Evolutionary conservation across 2,329 filamentous ascomycete species (phyloP).

Genomic region (Aureobasidium sp.): DNA sequence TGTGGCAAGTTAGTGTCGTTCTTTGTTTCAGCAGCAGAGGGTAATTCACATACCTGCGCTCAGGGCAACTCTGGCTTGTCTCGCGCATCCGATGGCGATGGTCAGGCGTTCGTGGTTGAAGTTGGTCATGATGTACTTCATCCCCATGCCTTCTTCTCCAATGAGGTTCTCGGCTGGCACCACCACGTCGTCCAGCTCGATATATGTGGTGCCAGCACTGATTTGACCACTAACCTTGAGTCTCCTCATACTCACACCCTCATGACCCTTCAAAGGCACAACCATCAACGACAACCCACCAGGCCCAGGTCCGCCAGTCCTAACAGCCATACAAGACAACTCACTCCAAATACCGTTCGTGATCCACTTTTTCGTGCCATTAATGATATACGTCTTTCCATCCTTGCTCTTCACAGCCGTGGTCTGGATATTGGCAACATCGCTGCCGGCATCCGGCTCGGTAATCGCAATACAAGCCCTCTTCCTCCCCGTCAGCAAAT

Average conservation of each 20-base stretch:
- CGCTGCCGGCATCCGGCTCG: slow-evolving; percentile 63
- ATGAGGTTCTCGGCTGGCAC: slow-evolving; percentile 64
- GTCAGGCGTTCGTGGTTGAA: slow-evolving; percentile 70
- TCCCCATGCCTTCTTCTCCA: slow-evolving; percentile 59
- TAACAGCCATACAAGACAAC: slow-evolving; percentile 61
- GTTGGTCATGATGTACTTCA: slow-evolving; percentile 53
- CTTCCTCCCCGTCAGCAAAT: slow-evolving; percentile 57
- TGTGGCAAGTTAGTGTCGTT: neutral
- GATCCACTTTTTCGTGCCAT: slow-evolving; percentile 75
- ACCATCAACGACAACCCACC: slow-evolving; percentile 57
- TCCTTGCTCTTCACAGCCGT: slow-evolving; percentile 54
- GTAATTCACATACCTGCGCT: slow-evolving; percentile 24
- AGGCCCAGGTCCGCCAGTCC: slow-evolving; percentile 58
- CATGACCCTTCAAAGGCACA: slow-evolving; percentile 58
- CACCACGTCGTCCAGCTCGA: slow-evolving; percentile 65
- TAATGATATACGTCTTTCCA: slow-evolving; percentile 61
- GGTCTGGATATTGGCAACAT: slow-evolving; percentile 64
- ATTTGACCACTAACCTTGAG: slow-evolving; percentile 59
- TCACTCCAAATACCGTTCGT: slow-evolving; percentile 65
- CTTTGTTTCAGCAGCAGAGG: no score
- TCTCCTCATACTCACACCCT: slow-evolving; percentile 59
- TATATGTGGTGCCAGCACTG: slow-evolving; percentile 62
- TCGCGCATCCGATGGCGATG: slow-evolving; percentile 55
- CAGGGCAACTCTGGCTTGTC: slow-evolving; percentile 53
- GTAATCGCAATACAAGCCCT: slow-evolving; percentile 69